Conservation (phyloP, 1,284 basidiomycete species). For the Mycena citricolor region DNA sequence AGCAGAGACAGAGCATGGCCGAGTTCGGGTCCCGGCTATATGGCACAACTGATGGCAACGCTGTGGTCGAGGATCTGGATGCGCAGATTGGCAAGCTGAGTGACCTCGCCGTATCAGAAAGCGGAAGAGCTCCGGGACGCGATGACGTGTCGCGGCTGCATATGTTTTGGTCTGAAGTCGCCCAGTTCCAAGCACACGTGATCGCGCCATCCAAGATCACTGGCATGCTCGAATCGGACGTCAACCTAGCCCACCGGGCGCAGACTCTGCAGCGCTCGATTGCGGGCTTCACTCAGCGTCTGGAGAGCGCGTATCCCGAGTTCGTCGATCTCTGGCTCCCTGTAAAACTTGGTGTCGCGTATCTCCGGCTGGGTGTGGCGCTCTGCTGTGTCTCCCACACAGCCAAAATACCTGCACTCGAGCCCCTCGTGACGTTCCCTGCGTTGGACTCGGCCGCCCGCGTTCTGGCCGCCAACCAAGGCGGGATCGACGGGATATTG, state of each 20-base stretch:
- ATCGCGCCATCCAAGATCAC: slow-evolving; percentile 48
- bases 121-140: slow-evolving; percentile 34
- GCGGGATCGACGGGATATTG: slow-evolving; percentile 41
- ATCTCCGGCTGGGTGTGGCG: slow-evolving; percentile 77
- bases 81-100: slow-evolving; percentile 36
- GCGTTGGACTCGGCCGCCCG: slow-evolving; percentile 43
- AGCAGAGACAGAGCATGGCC: slow-evolving; percentile 58
- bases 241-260: slow-evolving; percentile 38
- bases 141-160: slow-evolving; percentile 63
- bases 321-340: slow-evolving; percentile 72
- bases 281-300: slow-evolving; percentile 59
- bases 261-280: slow-evolving; percentile 67
- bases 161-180: slow-evolving; percentile 81
- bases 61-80: slow-evolving; percentile 46
- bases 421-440: slow-evolving; percentile 60
- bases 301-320: slow-evolving; percentile 56
- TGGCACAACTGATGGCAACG: too few species aligned
- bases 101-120: slow-evolving; percentile 20
- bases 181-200: slow-evolving; percentile 66
- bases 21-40: too few species aligned
- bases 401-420: too few species aligned
- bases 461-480: slow-evolving; percentile 25
- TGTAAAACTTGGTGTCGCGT: slow-evolving; percentile 63
- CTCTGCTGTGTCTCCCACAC: too few species aligned
- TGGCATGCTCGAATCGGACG: slow-evolving; percentile 37